phyloP scores from a whole-genome alignment of 306 rosid genomes.

The Sesbania bispinosa region DNA sequence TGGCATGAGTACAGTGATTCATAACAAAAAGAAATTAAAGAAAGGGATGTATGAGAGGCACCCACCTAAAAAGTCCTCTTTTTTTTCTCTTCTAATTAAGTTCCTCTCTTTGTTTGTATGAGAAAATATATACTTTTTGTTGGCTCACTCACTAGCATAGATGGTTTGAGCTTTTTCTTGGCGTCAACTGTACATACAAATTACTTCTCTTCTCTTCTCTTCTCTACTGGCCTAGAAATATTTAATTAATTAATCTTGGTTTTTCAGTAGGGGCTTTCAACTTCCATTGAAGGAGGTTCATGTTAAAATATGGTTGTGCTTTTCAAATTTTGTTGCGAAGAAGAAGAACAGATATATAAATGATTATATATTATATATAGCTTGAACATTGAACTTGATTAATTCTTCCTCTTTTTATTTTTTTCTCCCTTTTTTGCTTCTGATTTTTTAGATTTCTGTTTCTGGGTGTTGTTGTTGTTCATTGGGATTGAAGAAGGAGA shows the following conservation, averaged over 20 bases:
- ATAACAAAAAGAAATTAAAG: not conserved
- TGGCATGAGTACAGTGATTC: conserved; percentile 75
- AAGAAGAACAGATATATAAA: not conserved
- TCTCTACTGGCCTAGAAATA: not conserved
- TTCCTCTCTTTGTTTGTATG: too few relatives aligned
- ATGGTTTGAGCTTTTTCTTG: too few relatives aligned
- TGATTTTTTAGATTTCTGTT: conserved; percentile 22
- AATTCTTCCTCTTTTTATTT: not conserved
- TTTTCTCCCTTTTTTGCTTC: too few relatives aligned
- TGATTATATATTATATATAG: not conserved
- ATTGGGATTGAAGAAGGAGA: conserved; percentile 18
- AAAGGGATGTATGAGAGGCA: not conserved
- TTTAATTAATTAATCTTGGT: not conserved
- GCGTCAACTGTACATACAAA: conserved; percentile 27
- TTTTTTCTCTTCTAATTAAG: too few relatives aligned
- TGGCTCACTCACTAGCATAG: too few relatives aligned
- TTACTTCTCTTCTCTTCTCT: conserved; percentile 2
- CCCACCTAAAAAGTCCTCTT: not conserved
- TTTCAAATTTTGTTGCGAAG: not conserved
- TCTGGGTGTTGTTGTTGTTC: conserved; percentile 4
- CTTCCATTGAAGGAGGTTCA: conserved; percentile 19
- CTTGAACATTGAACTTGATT: not conserved
- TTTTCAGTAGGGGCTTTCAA: not conserved
- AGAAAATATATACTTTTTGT: too few relatives aligned
- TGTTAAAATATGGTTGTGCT: not conserved